Evolutionary conservation across 129 eudicot genomes (phyloP).

Genomic region (Silybum marianum): DNA sequence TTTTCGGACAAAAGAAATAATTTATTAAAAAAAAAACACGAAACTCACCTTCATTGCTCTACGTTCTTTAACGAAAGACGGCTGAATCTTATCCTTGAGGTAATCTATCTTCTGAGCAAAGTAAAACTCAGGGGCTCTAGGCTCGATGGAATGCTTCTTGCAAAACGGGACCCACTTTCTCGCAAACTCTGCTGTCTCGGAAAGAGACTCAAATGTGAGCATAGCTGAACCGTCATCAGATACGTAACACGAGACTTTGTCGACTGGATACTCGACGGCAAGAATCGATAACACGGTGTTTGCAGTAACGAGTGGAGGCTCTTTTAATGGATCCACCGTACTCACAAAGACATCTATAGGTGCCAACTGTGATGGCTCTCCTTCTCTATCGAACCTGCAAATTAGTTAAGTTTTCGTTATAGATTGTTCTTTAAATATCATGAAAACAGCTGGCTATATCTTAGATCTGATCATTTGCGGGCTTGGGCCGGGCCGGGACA

Average conservation of each 20-base stretch:
- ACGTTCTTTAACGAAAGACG: slow-evolving; percentile 89
- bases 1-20: no score
- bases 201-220: slow-evolving; percentile 52
- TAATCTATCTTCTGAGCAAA: slow-evolving; percentile 90
- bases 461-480: no score
- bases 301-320: slow-evolving; percentile 80
- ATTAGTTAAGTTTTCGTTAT: no score
- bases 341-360: slow-evolving; percentile 86
- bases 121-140: slow-evolving; percentile 90
- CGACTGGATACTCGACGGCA: slow-evolving; percentile 85
- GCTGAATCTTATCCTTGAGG: slow-evolving; percentile 84
- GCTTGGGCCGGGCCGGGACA: no score
- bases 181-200: slow-evolving; percentile 54
- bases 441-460: no score
- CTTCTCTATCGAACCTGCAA: slow-evolving; percentile 76
- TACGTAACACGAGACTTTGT: slow-evolving; percentile 73
- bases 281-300: slow-evolving; percentile 86
- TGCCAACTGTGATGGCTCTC: slow-evolving; percentile 88
- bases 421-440: no score
- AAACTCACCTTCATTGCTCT: slow-evolving; percentile 78
- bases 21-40: no score
- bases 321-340: slow-evolving; percentile 91
- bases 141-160: slow-evolving; percentile 81
- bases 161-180: slow-evolving; percentile 85
- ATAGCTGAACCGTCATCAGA: slow-evolving; percentile 58